Evolutionary conservation across 2,329 filamentous ascomycete species (phyloP).

Genomic region (Cladophialophora chaetospira): DNA sequence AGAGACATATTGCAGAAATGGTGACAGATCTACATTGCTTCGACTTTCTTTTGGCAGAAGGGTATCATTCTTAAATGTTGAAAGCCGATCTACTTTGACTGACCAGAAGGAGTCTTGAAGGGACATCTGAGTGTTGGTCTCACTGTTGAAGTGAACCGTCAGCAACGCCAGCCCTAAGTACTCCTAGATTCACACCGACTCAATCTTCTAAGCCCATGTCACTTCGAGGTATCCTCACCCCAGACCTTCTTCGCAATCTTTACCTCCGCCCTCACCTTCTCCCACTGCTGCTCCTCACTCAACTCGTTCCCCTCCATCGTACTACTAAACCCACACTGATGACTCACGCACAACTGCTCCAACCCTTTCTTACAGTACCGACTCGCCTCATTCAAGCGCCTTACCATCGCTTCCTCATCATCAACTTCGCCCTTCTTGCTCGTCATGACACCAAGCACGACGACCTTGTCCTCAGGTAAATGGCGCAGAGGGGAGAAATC

Average conservation of each 20-base stretch:
- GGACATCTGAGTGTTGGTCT: neutral
- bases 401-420: slow-evolving; percentile 46
- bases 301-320: slow-evolving; percentile 59
- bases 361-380: slow-evolving; percentile 54
- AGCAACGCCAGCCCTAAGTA: neutral
- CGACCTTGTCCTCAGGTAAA: slow-evolving; percentile 57
- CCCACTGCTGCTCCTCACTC: slow-evolving; percentile 60
- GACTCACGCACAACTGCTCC: slow-evolving; percentile 58
- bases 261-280: slow-evolving; percentile 56
- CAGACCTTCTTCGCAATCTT: slow-evolving; percentile 62
- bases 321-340: slow-evolving; percentile 61
- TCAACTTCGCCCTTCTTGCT: slow-evolving; percentile 62
- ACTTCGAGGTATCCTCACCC: slow-evolving; percentile 49
- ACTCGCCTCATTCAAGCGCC: slow-evolving; percentile 50
- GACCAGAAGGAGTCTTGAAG: too few species aligned
- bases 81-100: too few species aligned
- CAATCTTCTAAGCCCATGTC: neutral
- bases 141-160: neutral
- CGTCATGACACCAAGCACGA: slow-evolving; percentile 59
- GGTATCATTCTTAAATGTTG: too few species aligned
- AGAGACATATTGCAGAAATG: too few species aligned
- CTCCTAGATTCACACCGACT: neutral
- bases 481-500: slow-evolving; percentile 59
- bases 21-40: neutral
- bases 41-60: neutral